Conservation (phyloP, 1,284 basidiomycete genomes). For the Thelephora terrestris region DNA sequence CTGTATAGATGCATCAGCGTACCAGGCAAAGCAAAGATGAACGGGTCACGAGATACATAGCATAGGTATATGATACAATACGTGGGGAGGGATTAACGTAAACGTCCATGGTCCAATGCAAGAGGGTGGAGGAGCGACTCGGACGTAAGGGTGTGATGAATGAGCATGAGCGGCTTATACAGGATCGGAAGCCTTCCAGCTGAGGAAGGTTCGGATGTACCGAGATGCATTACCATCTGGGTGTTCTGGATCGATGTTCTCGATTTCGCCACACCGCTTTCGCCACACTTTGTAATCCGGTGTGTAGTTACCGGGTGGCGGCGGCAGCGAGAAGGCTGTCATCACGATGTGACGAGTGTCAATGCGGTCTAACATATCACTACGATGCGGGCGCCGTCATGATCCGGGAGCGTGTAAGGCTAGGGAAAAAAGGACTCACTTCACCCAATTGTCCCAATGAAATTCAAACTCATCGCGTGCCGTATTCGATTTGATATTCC, state of each 20-base stretch:
- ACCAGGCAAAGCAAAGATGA: too few species aligned
- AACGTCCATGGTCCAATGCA: not conserved
- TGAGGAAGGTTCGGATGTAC: conserved; percentile 34
- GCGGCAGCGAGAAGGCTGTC: conserved; percentile 40
- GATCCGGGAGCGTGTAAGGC: conserved; percentile 3
- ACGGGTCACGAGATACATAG: too few species aligned
- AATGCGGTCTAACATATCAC: conserved; percentile 69
- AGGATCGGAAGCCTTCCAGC: conserved; percentile 19
- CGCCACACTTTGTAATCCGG: conserved; percentile 49
- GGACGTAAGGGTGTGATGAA: not conserved
- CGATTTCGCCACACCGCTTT: conserved; percentile 15
- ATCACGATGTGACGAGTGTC: conserved; percentile 41
- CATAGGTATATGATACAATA: not conserved
- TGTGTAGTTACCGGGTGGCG: conserved; percentile 32
- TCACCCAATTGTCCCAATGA: conserved; percentile 60
- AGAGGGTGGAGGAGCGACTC: not conserved
- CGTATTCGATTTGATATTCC: not conserved
- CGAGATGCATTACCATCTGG: conserved; percentile 28
- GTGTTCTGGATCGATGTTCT: conserved; percentile 9
- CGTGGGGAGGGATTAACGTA: not conserved
- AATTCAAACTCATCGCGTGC: conserved; percentile 51
- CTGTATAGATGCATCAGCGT: too few species aligned
- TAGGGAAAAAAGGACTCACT: conserved; percentile 29
- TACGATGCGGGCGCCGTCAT: conserved; percentile 17
- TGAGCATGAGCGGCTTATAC: not conserved